Evolutionary conservation across 768 basidiomycete genomes (phyloP), one percentile per base, ranked within the genome.

Genomic region (Pisolithus tinctorius): DNA sequence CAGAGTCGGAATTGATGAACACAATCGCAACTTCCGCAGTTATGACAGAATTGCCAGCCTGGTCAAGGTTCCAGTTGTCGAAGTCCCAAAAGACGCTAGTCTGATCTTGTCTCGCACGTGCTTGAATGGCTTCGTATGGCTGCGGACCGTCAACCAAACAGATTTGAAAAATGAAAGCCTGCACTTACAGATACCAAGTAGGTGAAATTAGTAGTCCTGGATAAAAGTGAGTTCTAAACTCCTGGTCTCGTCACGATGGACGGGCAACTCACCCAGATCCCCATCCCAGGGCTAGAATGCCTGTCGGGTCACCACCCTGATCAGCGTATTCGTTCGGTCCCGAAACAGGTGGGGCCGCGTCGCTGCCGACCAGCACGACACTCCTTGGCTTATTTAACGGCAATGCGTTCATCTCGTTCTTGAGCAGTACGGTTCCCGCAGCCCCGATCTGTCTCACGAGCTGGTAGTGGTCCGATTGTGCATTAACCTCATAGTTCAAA

Each of bases 271-370:
- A 74, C 68, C 90, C 91, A 46, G 84, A 87, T 36, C 91, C 93
- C 93, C 93, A 96, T 13, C 92, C 92, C 84, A 93, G 86, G 7
- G 90, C 91, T 20, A 96, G 74, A 16, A 86, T 75, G 9, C 91
- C 91, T 45, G 76, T 79, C 29, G 71, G 67, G 42, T 72, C 69
- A 25, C 83, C 82, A 45, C 77, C 81, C 25, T 68, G 79, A 55
- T 90, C 85, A 7, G 68, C 17, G 48, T 81, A 89, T 48, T 81
- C 76, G 60, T 91, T 92, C 0, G 89, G 86, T 0, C 90, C 90
- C 27, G 73, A 68, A 39, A 58, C 68, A 20, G 80, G 78, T 1
- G 87, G 86, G 6, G 80, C 86, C 5, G 79, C 79, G 56, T 80
- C 78, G 54, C 80, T 80, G 20, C 86, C 87, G 48, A 84, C 71